Base-by-base conservation (phyloP, 768 basidiomycete species). In the Dioszegia aurantiaca region DNA sequence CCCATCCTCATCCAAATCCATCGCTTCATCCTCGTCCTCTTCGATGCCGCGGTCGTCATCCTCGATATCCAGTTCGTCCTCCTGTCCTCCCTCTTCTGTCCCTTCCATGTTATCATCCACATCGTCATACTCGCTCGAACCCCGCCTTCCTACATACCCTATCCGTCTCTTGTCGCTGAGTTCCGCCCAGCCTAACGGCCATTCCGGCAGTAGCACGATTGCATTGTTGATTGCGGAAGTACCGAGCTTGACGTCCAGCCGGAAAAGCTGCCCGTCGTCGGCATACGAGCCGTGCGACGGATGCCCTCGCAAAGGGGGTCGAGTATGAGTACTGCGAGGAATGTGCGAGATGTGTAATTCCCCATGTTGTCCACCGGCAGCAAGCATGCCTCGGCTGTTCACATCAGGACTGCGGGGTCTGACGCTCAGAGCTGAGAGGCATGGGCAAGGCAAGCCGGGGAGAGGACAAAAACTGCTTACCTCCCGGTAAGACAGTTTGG, bases 341-440 rank as follows among this genome's bases (percentile, higher is more conserved):
- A 74, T 59, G 42, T 66, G 52, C 6, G 68, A 64, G 6, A 76
- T 59, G 57, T 74, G 66, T 8, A 76, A 43, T 51, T 76, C 73
- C 12, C 75, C 75, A 55, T 71, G 67, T 55, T 76, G 75, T 2
- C 75, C 75, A 19, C 75, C 75, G 42, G 67, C 70, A 23, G 75
- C 73, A 4, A 76, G 36, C 42, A 76, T 70, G 6, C 47, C 23
- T 39, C 58, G 46, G 33, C 69, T 71, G 51, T n/a, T 21, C 31
- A 12, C 30, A 10, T 43, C 45, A 43, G 43, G 37, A 28, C 8
- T 42, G 19, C 21, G 31, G 31, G 37, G 54, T 40, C 47, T 60
- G 36, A 39, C 23, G 40, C 14, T 21, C 12, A 31, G 21, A 51
- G 28, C n/a, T 28, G 28, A 24, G 3, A 26, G 27, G 23, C 19